Conservation (phyloP, 1,139 yeast genomes). For the Yamadazyma epiphylla region DNA sequence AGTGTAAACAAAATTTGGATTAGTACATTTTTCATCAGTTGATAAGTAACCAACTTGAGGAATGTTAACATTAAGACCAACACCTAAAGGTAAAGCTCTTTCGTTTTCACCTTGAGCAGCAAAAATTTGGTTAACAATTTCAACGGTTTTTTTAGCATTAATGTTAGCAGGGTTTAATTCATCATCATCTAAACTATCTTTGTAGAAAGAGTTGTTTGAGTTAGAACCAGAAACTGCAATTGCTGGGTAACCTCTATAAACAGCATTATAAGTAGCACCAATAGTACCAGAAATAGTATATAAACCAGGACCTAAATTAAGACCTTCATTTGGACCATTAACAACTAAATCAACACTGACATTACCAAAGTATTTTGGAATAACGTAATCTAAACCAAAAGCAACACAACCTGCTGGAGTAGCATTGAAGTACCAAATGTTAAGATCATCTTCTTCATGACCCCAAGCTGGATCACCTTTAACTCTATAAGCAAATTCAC, state of each 20-base stretch:
- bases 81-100: constrained; percentile 36
- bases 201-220: constrained; percentile 39
- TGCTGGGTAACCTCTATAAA: constrained; percentile 41
- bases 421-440: constrained; percentile 49
- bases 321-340: constrained; percentile 47
- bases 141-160: constrained; percentile 28
- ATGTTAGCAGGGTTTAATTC: constrained; percentile 32
- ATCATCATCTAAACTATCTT: constrained; percentile 33
- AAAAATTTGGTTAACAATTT: constrained; percentile 31
- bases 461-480: constrained; percentile 48
- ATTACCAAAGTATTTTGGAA: constrained; percentile 36
- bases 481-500: constrained; percentile 39
- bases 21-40: constrained; percentile 24
- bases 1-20: constrained; percentile 32
- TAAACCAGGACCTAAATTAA: constrained; percentile 37
- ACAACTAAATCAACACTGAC: constrained; percentile 39
- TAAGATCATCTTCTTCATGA: constrained; percentile 38
- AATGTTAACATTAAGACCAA: constrained; percentile 40
- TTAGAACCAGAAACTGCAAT: constrained; percentile 46
- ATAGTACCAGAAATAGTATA: constrained; percentile 44
- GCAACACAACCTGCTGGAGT: constrained; percentile 45
- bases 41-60: constrained; percentile 34
- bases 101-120: constrained; percentile 25
- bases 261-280: constrained; percentile 42
- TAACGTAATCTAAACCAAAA: constrained; percentile 39